These are phyloP conservation scores for Russula lepida DNA, from an alignment of 768 basidiomycete species.

Conservation along the genomic window DNA sequence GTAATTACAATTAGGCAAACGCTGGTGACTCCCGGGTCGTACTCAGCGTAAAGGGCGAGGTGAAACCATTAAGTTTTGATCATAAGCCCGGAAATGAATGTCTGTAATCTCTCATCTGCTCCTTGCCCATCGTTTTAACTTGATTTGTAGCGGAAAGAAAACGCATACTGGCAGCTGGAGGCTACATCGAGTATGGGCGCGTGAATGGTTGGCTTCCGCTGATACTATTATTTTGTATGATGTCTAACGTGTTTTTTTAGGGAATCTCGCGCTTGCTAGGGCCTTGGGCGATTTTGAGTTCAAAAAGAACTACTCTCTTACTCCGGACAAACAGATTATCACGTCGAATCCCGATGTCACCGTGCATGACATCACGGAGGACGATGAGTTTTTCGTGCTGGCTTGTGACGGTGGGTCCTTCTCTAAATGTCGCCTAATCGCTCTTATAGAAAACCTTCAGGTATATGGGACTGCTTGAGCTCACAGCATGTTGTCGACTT, in stretches of 20 bases:
- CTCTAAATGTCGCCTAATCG: background rate
- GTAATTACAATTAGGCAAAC: constrained; percentile 68
- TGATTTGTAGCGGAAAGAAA: constrained; percentile 58
- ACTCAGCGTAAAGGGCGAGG: constrained; percentile 75
- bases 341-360: constrained; percentile 91
- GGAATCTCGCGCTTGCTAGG: constrained; percentile 90
- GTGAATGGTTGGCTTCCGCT: constrained; percentile 66
- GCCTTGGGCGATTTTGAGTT: constrained; percentile 98
- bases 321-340: constrained; percentile 88
- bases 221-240: background rate
- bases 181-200: constrained; percentile 92
- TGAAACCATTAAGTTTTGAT: constrained; percentile 83
- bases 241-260: constrained; percentile 33
- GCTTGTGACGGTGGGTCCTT: constrained; percentile 83
- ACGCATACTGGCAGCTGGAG: constrained; percentile 85
- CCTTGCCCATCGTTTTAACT: constrained; percentile 7
- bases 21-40: constrained; percentile 95
- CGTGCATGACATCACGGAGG: constrained; percentile 67
- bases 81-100: constrained; percentile 90
- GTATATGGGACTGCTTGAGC: constrained; percentile 96
- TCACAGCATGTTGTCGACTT: constrained; percentile 92
- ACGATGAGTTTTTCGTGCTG: constrained; percentile 94
- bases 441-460: constrained; percentile 35
- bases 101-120: constrained; percentile 31
- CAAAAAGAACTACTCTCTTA: constrained; percentile 81